Conservation (phyloP, 352 stramenopile species). For the Phytophthora constricta region DNA sequence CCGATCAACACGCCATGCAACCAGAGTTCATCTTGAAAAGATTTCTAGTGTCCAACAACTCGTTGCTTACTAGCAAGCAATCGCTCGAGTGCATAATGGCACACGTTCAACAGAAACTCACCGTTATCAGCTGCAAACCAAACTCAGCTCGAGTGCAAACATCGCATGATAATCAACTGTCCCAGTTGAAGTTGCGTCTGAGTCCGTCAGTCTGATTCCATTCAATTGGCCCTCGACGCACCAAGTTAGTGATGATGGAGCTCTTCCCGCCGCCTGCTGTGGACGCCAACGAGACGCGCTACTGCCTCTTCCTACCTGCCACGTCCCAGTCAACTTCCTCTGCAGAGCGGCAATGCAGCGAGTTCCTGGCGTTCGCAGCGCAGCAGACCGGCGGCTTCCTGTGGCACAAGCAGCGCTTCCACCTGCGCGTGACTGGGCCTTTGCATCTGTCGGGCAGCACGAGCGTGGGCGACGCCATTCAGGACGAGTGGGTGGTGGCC, state of each 20-base stretch:
- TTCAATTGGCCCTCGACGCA: no score
- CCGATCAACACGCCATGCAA: no score
- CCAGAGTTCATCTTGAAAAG: no score
- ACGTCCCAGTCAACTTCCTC: neutral
- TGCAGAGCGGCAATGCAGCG: slow-evolving; percentile 20
- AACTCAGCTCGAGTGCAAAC: no score
- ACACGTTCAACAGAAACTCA: neutral
- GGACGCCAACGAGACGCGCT: slow-evolving; percentile 36
- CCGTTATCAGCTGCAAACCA: neutral
- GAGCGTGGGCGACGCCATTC: slow-evolving; percentile 61
- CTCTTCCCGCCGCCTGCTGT: slow-evolving; percentile 33
- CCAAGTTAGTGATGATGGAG: no score
- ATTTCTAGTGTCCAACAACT: no score
- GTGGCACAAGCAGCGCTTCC: slow-evolving; percentile 65
- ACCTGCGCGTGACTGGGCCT: slow-evolving; percentile 30
- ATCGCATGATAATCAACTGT: neutral
- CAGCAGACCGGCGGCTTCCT: slow-evolving; percentile 52
- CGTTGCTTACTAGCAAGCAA: neutral
- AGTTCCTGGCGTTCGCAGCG: slow-evolving; percentile 34
- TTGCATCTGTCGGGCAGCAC: slow-evolving; percentile 44
- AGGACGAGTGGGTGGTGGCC: slow-evolving; percentile 76
- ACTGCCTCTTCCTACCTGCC: slow-evolving; percentile 48
- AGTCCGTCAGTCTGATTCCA: neutral
- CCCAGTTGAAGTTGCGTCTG: neutral
- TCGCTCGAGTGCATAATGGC: neutral